A percentile compares a stretch with the other conserved stretches of the same genome.
These are phyloP conservation scores for Macadamia tetraphylla DNA, from an alignment of 164 flowering plant species.

Conservation along the genomic window DNA sequence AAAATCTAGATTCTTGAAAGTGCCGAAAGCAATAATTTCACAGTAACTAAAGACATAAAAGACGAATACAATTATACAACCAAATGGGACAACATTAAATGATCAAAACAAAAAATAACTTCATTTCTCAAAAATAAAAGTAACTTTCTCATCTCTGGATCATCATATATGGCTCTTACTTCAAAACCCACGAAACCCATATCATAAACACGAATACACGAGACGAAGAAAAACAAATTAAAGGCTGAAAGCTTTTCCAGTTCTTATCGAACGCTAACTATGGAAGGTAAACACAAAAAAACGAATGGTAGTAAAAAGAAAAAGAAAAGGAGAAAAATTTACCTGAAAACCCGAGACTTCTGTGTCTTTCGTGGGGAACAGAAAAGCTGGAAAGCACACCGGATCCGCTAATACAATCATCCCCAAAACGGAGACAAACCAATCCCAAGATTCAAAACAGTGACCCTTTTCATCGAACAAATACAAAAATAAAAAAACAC, in stretches of 20 bases:
- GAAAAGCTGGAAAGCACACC: conserved; percentile 31
- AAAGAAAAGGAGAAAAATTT: neutral
- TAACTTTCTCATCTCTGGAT: neutral
- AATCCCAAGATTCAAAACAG: conserved; percentile 51
- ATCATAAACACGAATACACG: conserved; percentile 6
- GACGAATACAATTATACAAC: neutral
- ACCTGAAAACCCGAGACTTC: conserved; percentile 46
- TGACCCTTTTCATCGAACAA: conserved; percentile 27
- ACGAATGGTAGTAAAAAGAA: neutral
- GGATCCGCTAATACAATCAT: conserved; percentile 34
- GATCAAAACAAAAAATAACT: neutral
- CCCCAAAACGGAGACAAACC: conserved; percentile 35
- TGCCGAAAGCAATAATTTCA: neutral
- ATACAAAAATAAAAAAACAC: conserved; percentile 18
- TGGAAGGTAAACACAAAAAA: neutral
- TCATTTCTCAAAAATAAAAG: neutral
- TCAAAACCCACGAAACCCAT: neutral
- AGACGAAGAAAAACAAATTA: neutral
- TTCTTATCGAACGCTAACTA: neutral
- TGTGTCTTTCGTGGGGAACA: conserved; percentile 56
- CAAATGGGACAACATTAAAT: neutral
- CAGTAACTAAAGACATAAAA: neutral
- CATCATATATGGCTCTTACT: conserved; percentile 6
- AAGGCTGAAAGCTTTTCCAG: neutral
- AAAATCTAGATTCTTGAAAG: neutral